Percentiles rank a stretch among this genome's conserved stretches.
Conservation (phyloP, 345 rosid species). For the Toxicodendron radicans region DNA sequence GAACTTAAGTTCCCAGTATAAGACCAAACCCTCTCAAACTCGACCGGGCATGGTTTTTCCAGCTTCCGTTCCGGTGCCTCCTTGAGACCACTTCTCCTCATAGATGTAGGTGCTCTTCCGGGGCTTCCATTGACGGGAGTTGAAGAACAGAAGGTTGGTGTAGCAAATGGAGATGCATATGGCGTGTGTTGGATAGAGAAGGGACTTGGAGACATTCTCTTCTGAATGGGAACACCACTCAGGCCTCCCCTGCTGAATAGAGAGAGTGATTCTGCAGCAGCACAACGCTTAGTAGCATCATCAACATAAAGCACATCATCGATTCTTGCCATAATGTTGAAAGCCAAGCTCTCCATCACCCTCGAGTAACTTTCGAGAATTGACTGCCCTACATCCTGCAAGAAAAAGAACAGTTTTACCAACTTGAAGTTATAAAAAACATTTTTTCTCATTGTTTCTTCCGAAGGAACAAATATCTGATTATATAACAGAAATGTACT, state of each 20-base stretch:
- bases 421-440: not conserved
- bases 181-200: conserved; percentile 70
- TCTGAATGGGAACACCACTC: conserved; percentile 69
- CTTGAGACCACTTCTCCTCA: conserved; percentile 38
- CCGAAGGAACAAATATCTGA: not conserved
- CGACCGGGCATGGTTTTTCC: conserved; percentile 35
- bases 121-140: conserved; percentile 63
- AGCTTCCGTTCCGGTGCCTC: conserved; percentile 43
- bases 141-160: conserved; percentile 61
- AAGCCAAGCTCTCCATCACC: conserved; percentile 98
- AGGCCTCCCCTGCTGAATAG: conserved; percentile 61
- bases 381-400: conserved; percentile 96
- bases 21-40: conserved; percentile 72
- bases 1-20: conserved; percentile 72
- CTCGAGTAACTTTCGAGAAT: conserved; percentile 97
- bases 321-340: conserved; percentile 96
- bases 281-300: conserved; percentile 59
- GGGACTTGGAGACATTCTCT: conserved; percentile 68
- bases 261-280: conserved; percentile 60
- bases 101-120: conserved; percentile 42
- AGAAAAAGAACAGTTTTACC: not conserved
- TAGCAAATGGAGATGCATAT: conserved; percentile 65
- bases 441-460: not conserved
- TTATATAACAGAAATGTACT: not conserved
- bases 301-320: conserved; percentile 93